Evolutionary conservation across 768 basidiomycete genomes (phyloP), one percentile per base, ranked within the genome.

Genomic region (Chiua virens): DNA sequence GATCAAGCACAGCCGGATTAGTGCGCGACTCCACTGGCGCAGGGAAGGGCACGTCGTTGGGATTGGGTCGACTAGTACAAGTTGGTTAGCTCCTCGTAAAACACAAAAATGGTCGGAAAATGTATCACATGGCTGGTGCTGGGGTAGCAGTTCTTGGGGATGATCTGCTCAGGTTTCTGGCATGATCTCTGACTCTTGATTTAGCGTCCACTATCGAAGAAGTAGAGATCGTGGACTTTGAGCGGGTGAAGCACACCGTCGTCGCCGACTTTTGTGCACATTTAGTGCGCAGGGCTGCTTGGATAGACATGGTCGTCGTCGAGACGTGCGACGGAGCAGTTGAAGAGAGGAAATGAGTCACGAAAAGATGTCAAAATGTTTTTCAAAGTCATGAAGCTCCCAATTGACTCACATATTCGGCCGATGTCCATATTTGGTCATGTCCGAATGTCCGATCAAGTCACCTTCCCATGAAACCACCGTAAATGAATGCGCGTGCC

Each of bases 181-280:
- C 86, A 72, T 87, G 85, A 60, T 90, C 89, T 60, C 81, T 75
- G 45, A 92, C 86, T 71, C 89, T 82, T 44, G 82, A 81, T 74
- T 88, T 91, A 38, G 90, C 90, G 39, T 93, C 91, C 50, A 87
- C 64, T 65, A 88, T 86, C 14, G 83, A 81, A 41, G 72, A 56
- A 27, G 74, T 56, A 10, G 78, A 72, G 45, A 71, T 71, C 8
- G 82, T 82, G 1, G 83, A 83, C 53, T 75, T 73, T 44, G 75
- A 73, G 57, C 85, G 73, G 11, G 72, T 64, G 52, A 80, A 75
- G 27, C 73, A 67, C 15, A 22, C 53, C 10, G 58, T 52, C 35
- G 65, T 52, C 8, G 61, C 54, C n/a, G 60, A 58, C 65, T 72
- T 75, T 55, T 66, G 64, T 41, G 78, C 73, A 58, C 71, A 53